These are phyloP conservation scores for Fusarium sublunatum DNA, from an alignment of 2,329 filamentous ascomycete genomes.

Conservation along the genomic window DNA sequence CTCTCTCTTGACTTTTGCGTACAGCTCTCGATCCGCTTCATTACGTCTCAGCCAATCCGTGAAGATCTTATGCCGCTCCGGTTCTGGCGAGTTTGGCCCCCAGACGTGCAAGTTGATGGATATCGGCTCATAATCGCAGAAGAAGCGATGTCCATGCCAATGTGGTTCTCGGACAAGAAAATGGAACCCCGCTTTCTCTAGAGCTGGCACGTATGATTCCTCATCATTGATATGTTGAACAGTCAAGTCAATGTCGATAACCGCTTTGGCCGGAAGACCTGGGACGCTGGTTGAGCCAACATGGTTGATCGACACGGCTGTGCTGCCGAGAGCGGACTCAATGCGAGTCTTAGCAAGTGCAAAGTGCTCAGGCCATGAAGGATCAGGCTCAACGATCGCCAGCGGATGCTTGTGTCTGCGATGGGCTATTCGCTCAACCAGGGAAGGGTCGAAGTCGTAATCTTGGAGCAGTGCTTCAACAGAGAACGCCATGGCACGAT, in stretches of 20 bases:
- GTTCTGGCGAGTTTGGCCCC: constrained; percentile 56
- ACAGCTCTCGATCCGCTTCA: constrained; percentile 54
- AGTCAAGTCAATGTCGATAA: constrained; percentile 65
- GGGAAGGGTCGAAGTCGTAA: constrained; percentile 36
- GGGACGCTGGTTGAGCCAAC: constrained; percentile 64
- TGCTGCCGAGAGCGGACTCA: constrained; percentile 49
- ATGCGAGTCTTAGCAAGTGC: constrained; percentile 50
- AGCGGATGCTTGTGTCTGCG: constrained; percentile 43
- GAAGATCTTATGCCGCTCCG: constrained; percentile 57
- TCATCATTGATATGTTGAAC: constrained; percentile 56
- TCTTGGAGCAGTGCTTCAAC: constrained; percentile 46
- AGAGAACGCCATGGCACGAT: constrained; percentile 35
- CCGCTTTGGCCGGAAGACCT: constrained; percentile 60
- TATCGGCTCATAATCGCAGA: constrained; percentile 51
- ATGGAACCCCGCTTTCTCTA: constrained; percentile 58
- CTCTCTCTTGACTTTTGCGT: constrained; percentile 38
- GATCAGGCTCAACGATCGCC: constrained; percentile 52
- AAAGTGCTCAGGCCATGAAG: constrained; percentile 53
- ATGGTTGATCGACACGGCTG: constrained; percentile 56
- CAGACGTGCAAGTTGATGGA: constrained; percentile 62
- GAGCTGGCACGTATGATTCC: constrained; percentile 54
- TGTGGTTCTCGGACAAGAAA: constrained; percentile 59
- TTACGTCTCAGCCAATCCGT: constrained; percentile 56
- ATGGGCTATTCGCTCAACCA: constrained; percentile 42
- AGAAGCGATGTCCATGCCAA: constrained; percentile 63